These are phyloP conservation scores for Saussurea involucrata DNA, from an alignment of 129 eudicot genomes.

Conservation along the genomic window DNA sequence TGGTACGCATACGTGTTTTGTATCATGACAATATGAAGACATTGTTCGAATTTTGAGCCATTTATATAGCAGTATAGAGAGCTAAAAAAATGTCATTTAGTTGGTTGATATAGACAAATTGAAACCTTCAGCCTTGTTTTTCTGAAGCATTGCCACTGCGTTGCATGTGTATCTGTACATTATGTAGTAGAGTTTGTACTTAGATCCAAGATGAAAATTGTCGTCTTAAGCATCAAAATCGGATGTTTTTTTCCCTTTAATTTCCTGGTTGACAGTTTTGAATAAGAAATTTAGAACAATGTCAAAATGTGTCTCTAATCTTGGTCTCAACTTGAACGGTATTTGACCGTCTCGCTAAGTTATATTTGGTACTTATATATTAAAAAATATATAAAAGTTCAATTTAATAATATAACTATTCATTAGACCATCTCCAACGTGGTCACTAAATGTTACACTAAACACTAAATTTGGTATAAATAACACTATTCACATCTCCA, in stretches of 20 bases:
- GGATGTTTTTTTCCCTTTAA: not conserved
- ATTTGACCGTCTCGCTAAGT: not conserved
- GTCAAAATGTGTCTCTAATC: not conserved
- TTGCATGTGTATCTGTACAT: not conserved
- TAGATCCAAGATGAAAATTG: conserved; percentile 1
- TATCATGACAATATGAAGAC: conserved; percentile 1
- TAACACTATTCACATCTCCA: too few species aligned
- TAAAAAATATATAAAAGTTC: too few species aligned
- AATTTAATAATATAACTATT: too few species aligned
- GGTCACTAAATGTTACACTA: too few species aligned
- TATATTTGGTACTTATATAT: not conserved
- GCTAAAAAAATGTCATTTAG: conserved; percentile 25
- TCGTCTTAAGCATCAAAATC: not conserved
- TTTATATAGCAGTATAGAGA: conserved; percentile 20
- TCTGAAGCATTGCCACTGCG: conserved; percentile 8
- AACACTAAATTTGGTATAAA: too few species aligned
- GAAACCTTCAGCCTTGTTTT: conserved; percentile 32
- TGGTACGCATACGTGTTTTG: not conserved
- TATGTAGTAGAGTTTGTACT: not conserved
- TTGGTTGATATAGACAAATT: conserved; percentile 15
- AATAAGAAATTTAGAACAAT: not conserved
- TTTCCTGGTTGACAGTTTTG: not conserved
- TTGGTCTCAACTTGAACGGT: not conserved
- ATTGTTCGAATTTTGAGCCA: conserved; percentile 1
- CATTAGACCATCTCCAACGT: too few species aligned